A percentile compares a stretch with the other conserved stretches of the same genome.
These are phyloP conservation scores for Strobilomyces echinocephalus DNA, from an alignment of 768 basidiomycete genomes.

Conservation along the genomic window DNA sequence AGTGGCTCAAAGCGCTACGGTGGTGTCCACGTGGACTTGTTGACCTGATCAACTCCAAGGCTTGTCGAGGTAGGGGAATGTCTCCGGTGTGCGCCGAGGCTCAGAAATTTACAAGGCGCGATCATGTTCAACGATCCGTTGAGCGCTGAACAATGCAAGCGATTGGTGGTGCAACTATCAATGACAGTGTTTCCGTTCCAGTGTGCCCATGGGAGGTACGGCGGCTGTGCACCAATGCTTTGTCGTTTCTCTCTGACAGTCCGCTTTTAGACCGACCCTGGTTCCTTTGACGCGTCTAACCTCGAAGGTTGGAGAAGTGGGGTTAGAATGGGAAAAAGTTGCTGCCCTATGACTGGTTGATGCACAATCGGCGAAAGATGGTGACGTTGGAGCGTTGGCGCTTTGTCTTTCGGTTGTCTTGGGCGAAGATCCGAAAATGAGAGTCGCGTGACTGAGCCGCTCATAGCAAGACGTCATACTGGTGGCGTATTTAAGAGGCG, in stretches of 20 bases:
- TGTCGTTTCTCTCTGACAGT: not conserved
- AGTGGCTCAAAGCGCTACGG: constrained; percentile 70
- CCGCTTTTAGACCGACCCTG: constrained; percentile 45
- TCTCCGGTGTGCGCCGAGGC: not conserved
- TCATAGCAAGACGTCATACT: constrained; percentile 22
- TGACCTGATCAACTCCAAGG: constrained; percentile 89
- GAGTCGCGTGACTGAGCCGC: constrained; percentile 33
- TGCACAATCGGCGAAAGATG: too few species aligned
- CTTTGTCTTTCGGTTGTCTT: not conserved
- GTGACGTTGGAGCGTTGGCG: not conserved
- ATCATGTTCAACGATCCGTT: constrained; percentile 95
- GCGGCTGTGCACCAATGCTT: not conserved
- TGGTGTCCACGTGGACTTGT: constrained; percentile 80
- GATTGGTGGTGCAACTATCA: constrained; percentile 63
- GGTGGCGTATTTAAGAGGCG: constrained; percentile 29
- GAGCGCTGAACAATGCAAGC: constrained; percentile 58
- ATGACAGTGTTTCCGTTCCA: constrained; percentile 83
- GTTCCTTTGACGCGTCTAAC: constrained; percentile 42
- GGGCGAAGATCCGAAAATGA: constrained; percentile 1
- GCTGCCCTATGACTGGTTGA: constrained; percentile 12
- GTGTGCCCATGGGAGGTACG: constrained; percentile 90
- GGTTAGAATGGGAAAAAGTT: constrained; percentile 25
- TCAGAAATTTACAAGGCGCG: constrained; percentile 55
- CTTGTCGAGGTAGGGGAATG: constrained; percentile 73
- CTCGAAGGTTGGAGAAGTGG: constrained; percentile 7